Percentiles rank a stretch among this genome's conserved stretches.
Evolutionary conservation across 306 rosid genomes (phyloP).

Genomic region (Boehmeria nivea): DNA sequence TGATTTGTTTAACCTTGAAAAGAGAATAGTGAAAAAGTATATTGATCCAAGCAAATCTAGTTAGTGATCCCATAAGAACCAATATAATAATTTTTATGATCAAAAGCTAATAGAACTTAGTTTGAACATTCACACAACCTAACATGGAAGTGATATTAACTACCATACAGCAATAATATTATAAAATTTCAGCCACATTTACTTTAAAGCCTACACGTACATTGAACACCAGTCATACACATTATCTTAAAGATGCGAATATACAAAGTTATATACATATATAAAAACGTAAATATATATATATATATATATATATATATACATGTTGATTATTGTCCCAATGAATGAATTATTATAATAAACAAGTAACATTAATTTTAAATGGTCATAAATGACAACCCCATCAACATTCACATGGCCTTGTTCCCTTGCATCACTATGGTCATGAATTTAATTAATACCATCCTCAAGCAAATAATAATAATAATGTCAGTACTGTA

Average conservation of each 20-base stretch:
- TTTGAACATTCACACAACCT: background rate
- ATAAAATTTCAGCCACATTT: constrained; percentile 27
- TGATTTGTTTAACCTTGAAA: too few species aligned
- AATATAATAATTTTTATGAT: background rate
- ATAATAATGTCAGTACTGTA: background rate
- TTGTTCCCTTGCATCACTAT: constrained; percentile 56
- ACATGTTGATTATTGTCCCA: constrained; percentile 19
- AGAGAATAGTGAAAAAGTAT: background rate
- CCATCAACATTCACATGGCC: constrained; percentile 79
- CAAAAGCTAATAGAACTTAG: background rate
- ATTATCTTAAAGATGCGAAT: too few species aligned
- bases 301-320: constrained; percentile 8
- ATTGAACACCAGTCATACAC: too few species aligned
- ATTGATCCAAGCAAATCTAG: constrained; percentile 23
- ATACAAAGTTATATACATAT: too few species aligned
- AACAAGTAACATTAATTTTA: constrained; percentile 38
- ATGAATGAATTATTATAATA: constrained; percentile 10
- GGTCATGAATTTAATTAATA: constrained; percentile 25
- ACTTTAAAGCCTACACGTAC: too few species aligned
- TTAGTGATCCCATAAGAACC: constrained; percentile 22
- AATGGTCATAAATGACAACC: constrained; percentile 46
- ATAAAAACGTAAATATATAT: constrained; percentile 4
- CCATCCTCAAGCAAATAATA: constrained; percentile 37
- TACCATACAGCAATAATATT: constrained; percentile 5
- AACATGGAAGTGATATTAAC: constrained; percentile 17